These are phyloP conservation scores for Trichophyton equinum DNA, from an alignment of 2,329 filamentous ascomycete species.

Conservation along the genomic window DNA sequence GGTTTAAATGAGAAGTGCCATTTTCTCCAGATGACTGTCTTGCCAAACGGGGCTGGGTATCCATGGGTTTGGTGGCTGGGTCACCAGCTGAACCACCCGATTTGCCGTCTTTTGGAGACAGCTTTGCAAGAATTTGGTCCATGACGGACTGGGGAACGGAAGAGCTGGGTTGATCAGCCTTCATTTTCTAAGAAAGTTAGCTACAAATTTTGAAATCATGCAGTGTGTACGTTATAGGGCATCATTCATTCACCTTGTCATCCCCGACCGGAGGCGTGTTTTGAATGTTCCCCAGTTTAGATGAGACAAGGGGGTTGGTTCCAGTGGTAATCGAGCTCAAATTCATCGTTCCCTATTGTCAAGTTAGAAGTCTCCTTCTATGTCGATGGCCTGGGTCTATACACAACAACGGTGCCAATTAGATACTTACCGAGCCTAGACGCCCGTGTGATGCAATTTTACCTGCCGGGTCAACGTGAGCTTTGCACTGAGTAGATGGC, in stretches of 20 bases:
- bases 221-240: slow-evolving; percentile 4
- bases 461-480: slow-evolving; percentile 15
- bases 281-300: slow-evolving; percentile 26
- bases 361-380: neutral
- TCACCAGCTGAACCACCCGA: slow-evolving; percentile 6
- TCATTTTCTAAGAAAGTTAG: slow-evolving; percentile 32
- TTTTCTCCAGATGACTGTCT: slow-evolving; percentile 1
- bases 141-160: slow-evolving; percentile 34
- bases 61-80: neutral
- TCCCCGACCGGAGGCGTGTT: slow-evolving; percentile 12
- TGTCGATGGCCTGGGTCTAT: neutral
- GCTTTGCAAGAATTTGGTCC: slow-evolving; percentile 46
- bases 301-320: slow-evolving; percentile 23
- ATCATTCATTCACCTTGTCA: slow-evolving; percentile 22
- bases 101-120: slow-evolving; percentile 26
- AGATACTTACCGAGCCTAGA: slow-evolving; percentile 18
- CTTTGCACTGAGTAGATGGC: slow-evolving; percentile 14
- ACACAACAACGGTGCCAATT: no score
- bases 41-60: neutral
- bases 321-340: slow-evolving; percentile 16
- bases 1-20: neutral
- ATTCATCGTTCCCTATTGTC: slow-evolving; percentile 15
- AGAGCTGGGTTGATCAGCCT: slow-evolving; percentile 27
- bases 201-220: slow-evolving; percentile 20
- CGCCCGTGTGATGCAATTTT: slow-evolving; percentile 16